Percentiles rank a stretch among this genome's conserved stretches.
These are phyloP conservation scores for Phaeosphaeria sp. DNA, from an alignment of 2,329 filamentous ascomycete genomes.

Conservation along the genomic window DNA sequence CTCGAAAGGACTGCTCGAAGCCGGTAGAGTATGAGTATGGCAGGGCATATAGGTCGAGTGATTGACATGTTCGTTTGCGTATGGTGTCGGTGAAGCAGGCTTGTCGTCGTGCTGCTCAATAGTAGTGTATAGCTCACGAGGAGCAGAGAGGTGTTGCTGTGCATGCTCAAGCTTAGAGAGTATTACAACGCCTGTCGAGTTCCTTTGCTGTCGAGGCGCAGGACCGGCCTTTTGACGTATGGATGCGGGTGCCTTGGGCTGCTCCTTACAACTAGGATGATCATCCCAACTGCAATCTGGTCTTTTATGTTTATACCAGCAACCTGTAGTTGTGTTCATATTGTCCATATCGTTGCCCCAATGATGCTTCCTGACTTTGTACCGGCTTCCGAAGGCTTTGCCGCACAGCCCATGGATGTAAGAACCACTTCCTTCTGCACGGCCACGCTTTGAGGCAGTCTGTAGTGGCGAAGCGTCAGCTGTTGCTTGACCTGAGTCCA, in stretches of 20 bases:
- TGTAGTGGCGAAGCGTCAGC: neutral
- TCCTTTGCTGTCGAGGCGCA: slow-evolving; percentile 4
- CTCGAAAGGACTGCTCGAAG: slow-evolving; percentile 22
- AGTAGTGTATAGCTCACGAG: neutral
- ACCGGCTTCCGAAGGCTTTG: slow-evolving; percentile 28
- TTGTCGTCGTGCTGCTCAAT: neutral
- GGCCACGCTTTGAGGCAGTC: neutral
- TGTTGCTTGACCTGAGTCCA: neutral
- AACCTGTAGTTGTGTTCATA: slow-evolving; percentile 34
- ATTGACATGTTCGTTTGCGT: neutral
- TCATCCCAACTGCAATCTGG: slow-evolving; percentile 40
- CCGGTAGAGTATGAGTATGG: slow-evolving; percentile 7
- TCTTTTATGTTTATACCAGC: slow-evolving; percentile 41
- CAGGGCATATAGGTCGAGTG: slow-evolving; percentile 1
- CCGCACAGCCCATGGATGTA: slow-evolving; percentile 42
- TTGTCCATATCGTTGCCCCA: slow-evolving; percentile 36
- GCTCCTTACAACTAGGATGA: slow-evolving; percentile 35
- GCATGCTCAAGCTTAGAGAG: neutral
- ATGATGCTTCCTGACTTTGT: slow-evolving; percentile 44
- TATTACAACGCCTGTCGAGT: slow-evolving; percentile 17
- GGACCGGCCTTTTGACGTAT: neutral
- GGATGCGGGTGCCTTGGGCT: neutral
- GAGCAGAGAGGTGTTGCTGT: neutral
- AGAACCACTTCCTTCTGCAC: neutral
- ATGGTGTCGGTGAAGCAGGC: neutral